Evolutionary conservation across 169 alveolate genomes (phyloP).

Genomic region (Cryptosporidium sp.): DNA sequence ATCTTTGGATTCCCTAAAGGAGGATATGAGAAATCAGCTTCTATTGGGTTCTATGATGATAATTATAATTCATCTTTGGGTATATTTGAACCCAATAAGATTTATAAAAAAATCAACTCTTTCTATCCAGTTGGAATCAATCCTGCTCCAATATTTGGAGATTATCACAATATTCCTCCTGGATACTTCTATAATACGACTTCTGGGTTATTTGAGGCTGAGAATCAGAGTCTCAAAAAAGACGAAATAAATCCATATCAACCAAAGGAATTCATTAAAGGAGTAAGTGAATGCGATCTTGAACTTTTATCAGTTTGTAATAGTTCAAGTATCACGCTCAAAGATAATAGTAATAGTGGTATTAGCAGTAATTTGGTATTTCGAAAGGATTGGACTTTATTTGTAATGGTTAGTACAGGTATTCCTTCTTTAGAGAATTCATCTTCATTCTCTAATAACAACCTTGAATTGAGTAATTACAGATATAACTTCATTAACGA

Average conservation of each 20-base stretch:
- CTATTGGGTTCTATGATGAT: neutral
- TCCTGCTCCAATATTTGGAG: constrained; percentile 8
- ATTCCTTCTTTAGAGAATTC: neutral
- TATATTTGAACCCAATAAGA: neutral
- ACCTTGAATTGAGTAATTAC: neutral
- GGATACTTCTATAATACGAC: constrained; percentile 7
- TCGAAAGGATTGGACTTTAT: constrained; percentile 12
- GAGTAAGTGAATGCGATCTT: neutral
- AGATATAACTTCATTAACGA: neutral
- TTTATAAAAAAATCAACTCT: neutral
- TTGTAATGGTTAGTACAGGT: neutral
- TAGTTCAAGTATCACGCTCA: neutral
- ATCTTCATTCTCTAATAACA: neutral
- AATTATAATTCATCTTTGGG: constrained; percentile 7
- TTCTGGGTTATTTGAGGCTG: neutral
- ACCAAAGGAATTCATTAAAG: constrained; percentile 12
- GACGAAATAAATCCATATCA: constrained; percentile 7
- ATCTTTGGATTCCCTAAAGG: constrained; percentile 28
- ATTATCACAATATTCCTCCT: constrained; percentile 9
- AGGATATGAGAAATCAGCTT: neutral
- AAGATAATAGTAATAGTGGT: too few species aligned
- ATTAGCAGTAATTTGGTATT: neutral
- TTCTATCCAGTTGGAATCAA: constrained; percentile 27
- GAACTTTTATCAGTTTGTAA: constrained; percentile 26
- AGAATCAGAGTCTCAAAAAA: neutral